Evolutionary conservation across 139 green algal genomes (phyloP), one percentile per base, ranked within the genome.

Genomic region (Coelastrella sp.): DNA sequence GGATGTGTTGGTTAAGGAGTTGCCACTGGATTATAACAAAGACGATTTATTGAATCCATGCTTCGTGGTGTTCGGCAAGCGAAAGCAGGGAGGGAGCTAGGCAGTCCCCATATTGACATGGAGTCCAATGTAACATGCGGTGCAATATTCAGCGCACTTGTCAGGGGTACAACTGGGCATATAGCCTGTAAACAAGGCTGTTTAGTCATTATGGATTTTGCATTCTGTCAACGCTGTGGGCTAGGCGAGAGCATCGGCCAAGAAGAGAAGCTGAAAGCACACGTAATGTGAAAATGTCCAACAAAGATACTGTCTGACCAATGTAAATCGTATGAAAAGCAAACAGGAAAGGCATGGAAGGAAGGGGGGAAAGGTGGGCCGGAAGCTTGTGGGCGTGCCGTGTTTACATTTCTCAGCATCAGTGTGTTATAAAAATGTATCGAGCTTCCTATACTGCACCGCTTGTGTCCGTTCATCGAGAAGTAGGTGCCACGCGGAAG

Each of bases 11-110:
- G 63, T 92, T 1, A 91, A 94, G 89, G 86, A 96, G 84, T 20
- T 90, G 82, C 88, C 94, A 0, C 85, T 99, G 58, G 85, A 93
- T 73, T 99, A 99, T 93, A 97, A 98, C 95, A 99, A 99, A 92
- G 88, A 95, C 80, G 89, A 94, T 84, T 83, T 96, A 79, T 94
- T 99, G 5, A 99, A 98, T 87, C 97, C 97, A 1, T 98, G 95
- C 91, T 99, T 99, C 83, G 94, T 98, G 11, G 96, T 97, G 25
- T 99, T 97, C 82, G 97, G 97, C n/a, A 92, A 93, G 82, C 82
- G 92, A 24, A 61, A 24, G 10, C 74, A 81, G 25, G 25, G 24
- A 19, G 25, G 24, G 8, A 76, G 19, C 17, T 76, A 76, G 19
- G 15, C 68, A 76, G 68, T 7, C 68, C 68, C 17, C 68, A 76